phyloP scores from a whole-genome alignment of 2,329 filamentous ascomycete species.

The Exophiala phaeomuriformis region DNA sequence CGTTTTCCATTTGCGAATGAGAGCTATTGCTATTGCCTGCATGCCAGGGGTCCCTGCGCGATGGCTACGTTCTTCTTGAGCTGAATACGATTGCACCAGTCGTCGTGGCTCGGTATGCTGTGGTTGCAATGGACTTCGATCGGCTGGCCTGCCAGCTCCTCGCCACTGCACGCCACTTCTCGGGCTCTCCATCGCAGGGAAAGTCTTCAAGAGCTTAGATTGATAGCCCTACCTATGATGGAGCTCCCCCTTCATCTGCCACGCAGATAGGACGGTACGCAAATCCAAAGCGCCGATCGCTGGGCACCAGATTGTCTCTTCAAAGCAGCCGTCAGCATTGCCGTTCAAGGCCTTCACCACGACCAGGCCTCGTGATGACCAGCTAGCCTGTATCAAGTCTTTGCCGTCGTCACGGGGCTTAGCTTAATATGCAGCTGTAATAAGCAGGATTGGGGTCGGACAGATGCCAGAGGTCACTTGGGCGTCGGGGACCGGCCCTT shows the following conservation, averaged over 20 bases:
- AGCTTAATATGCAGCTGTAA: too few species aligned
- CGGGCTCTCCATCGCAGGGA: neutral
- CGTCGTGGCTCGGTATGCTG: neutral
- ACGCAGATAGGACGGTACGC: slow-evolving; percentile 12
- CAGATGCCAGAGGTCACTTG: neutral
- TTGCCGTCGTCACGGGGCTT: too few species aligned
- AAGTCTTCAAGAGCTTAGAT: neutral
- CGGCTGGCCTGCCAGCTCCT: neutral
- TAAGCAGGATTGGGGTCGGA: too few species aligned
- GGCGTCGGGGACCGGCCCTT: neutral
- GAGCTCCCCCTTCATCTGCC: slow-evolving; percentile 3
- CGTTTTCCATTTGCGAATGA: neutral
- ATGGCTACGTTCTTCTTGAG: neutral
- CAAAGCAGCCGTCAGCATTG: neutral
- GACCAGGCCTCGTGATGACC: too few species aligned
- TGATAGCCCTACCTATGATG: slow-evolving; percentile 14
- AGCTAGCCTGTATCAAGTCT: too few species aligned
- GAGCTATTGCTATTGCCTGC: neutral
- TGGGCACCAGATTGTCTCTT: slow-evolving; percentile 1
- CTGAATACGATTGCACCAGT: slow-evolving; percentile 9
- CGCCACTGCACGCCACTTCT: neutral
- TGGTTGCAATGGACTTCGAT: neutral
- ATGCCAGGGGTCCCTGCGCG: neutral
- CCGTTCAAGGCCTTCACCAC: neutral
- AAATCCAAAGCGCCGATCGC: slow-evolving; percentile 11